Percentiles rank a stretch among this genome's conserved stretches.
Evolutionary conservation across 208 protist species (phyloP).

Genomic region (Leishmania tropica): DNA sequence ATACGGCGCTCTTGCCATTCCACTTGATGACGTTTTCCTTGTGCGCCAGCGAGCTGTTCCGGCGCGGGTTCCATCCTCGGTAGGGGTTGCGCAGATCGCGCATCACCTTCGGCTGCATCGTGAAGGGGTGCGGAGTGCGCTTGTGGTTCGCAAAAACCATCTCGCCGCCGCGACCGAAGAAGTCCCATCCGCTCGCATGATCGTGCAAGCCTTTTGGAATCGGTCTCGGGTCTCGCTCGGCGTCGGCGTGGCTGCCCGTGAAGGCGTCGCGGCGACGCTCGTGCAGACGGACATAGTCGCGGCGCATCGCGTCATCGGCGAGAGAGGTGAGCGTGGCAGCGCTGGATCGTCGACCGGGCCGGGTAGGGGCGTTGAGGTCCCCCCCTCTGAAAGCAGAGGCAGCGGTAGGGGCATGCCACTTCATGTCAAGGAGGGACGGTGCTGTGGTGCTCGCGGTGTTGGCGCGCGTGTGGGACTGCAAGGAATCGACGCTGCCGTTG

Average conservation of each 20-base stretch:
- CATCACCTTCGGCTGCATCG: conserved; percentile 89
- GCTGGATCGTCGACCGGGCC: conserved; percentile 28
- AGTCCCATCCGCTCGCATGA: conserved; percentile 83
- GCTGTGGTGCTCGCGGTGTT: not conserved
- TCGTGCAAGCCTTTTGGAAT: conserved; percentile 84
- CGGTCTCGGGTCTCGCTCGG: conserved; percentile 75
- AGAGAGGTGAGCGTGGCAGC: conserved; percentile 51
- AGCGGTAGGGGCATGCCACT: not conserved
- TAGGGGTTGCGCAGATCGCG: conserved; percentile 73
- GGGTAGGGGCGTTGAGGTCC: not conserved
- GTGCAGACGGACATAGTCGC: conserved; percentile 33
- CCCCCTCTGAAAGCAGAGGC: not conserved
- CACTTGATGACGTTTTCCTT: conserved; percentile 87
- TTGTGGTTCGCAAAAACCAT: conserved; percentile 83
- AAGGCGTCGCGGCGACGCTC: conserved; percentile 31
- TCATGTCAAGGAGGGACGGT: conserved; percentile 17
- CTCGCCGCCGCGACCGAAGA: conserved; percentile 79
- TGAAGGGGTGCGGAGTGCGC: conserved; percentile 62
- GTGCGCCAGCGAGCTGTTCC: conserved; percentile 84
- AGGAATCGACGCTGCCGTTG: not conserved
- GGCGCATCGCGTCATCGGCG: conserved; percentile 54
- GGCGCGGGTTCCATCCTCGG: conserved; percentile 72
- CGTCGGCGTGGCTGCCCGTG: conserved; percentile 31
- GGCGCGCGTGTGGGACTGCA: not conserved
- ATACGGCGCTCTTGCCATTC: conserved; percentile 83